phyloP scores from a whole-genome alignment of 2,329 filamentous ascomycete genomes.

The Pezicula radicicola region DNA sequence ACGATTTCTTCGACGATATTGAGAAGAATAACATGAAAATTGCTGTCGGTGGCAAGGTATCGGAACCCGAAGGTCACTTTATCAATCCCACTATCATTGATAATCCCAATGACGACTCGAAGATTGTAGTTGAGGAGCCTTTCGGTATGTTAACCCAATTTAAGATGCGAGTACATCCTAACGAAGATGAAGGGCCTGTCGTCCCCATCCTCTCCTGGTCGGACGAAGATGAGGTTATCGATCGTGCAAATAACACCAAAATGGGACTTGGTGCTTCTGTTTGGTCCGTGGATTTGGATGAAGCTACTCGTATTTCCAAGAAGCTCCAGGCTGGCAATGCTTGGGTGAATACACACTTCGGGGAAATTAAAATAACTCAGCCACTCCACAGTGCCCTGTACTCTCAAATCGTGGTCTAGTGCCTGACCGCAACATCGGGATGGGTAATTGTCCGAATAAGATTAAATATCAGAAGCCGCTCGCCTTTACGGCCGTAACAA shows the following conservation, averaged over 20 bases:
- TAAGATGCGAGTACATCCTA: slow-evolving; percentile 14
- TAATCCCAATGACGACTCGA: slow-evolving; percentile 51
- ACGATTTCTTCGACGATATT: slow-evolving; percentile 51
- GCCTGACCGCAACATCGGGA: no score
- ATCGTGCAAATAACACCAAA: slow-evolving; percentile 50
- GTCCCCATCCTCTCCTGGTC: slow-evolving; percentile 60
- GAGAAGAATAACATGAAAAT: slow-evolving; percentile 49
- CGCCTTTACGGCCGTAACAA: no score
- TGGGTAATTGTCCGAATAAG: no score
- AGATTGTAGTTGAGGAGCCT: slow-evolving; percentile 55
- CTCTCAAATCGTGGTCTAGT: no score
- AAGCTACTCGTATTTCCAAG: slow-evolving; percentile 49
- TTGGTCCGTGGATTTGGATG: slow-evolving; percentile 49
- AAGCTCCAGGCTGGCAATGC: slow-evolving; percentile 57
- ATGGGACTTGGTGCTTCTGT: slow-evolving; percentile 56
- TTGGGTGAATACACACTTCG: slow-evolving; percentile 59
- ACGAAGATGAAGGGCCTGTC: slow-evolving; percentile 55
- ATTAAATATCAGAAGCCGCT: no score
- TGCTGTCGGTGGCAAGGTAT: slow-evolving; percentile 42
- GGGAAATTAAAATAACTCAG: no score
- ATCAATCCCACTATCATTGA: slow-evolving; percentile 56
- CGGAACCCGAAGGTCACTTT: slow-evolving; percentile 45
- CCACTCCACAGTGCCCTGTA: no score
- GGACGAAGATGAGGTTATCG: slow-evolving; percentile 57
- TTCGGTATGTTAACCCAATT: slow-evolving; percentile 37